Evolutionary conservation across 148 eudicot species (phyloP), one percentile per base, ranked within the genome.

Genomic region (Rhododendron henanense): DNA sequence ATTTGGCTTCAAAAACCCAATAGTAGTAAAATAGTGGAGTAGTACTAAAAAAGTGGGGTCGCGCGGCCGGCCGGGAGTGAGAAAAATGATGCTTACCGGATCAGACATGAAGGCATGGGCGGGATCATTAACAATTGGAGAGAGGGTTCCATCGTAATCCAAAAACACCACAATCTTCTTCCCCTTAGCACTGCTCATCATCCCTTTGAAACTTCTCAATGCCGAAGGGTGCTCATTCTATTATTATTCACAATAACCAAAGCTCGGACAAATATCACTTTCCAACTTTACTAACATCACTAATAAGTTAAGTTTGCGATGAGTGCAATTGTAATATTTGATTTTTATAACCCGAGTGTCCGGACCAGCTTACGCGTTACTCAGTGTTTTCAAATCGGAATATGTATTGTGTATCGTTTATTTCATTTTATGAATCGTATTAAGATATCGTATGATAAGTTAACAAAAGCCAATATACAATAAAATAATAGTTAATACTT

Each of bases 81-180:
- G 33, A 45, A 63, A 41, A 31, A 14, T 4, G 4, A 21, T 16
- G 25, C 61, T 15, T 65, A 96, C 99, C 86, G 76, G 65, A 83
- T 93, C 95, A 39, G 99, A 91, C 96, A 96, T 94, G 93, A 96
- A 96, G 85, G 99, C 99, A 23, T 86, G 85, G 3, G 94, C 92
- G 67, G 99, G 99, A 55, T 96, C 95, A 82, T 90, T 89, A 10
- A 96, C 99, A 57, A 96, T 96, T 2, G 98, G 95, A 23, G 98
- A 93, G 35, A 96, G 94, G 21, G 98, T 94, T 14, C 99, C 99
- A 71, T 96, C 99, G 81, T 96, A 96, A 81, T 96, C 99, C 85
- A 94, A 87, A 87, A 96, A 96, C 89, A 96, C 93, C 53, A 94
- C 90, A 45, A 94, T 90, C 53, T 80, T 90, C 90, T 93, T 96